Conservation (phyloP, 768 basidiomycete genomes). For the Tulasnella sp. region DNA sequence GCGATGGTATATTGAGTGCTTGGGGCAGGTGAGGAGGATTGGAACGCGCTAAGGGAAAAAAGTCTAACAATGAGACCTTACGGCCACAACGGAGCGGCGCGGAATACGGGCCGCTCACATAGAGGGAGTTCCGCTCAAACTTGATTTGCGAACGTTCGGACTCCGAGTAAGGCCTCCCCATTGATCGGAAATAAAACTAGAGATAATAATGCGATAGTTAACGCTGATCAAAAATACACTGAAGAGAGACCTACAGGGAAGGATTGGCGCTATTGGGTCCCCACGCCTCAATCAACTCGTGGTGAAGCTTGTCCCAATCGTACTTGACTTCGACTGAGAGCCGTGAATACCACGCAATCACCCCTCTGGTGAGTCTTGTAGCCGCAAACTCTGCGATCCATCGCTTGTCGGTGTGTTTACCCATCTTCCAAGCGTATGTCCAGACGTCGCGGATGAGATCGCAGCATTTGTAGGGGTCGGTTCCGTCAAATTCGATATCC, state of each 20-base stretch:
- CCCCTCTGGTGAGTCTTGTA: neutral
- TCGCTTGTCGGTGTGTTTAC: neutral
- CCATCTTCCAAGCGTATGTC: neutral
- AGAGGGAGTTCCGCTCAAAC: no score
- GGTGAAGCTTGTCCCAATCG: neutral
- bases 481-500: no score
- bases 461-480: no score
- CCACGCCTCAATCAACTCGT: neutral
- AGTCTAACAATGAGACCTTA: no score
- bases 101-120: no score
- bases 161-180: neutral
- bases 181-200: no score
- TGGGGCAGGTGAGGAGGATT: no score
- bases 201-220: no score
- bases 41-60: no score
- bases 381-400: neutral
- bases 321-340: neutral
- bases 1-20: no score
- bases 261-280: neutral
- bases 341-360: neutral
- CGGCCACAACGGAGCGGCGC: no score
- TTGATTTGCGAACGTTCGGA: neutral
- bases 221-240: neutral
- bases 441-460: no score
- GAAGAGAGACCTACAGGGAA: neutral